Percentiles rank a stretch among this genome's conserved stretches.
Evolutionary conservation across 2,329 filamentous ascomycete species (phyloP).

Genomic region (Neonectria neomacrospora): DNA sequence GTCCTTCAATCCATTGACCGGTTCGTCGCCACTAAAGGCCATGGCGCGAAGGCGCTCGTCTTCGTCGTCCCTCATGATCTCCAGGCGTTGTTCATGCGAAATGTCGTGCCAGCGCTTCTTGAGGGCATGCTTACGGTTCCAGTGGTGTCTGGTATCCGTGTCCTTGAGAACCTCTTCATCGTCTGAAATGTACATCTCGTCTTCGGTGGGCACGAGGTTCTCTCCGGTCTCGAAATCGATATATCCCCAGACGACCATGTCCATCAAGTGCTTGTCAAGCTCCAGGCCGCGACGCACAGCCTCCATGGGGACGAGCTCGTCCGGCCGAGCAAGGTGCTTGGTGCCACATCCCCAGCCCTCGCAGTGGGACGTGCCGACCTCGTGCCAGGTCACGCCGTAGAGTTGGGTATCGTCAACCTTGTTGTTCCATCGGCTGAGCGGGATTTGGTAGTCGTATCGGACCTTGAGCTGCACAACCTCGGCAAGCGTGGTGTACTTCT

Average conservation of each 20-base stretch:
- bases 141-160: conserved; percentile 52
- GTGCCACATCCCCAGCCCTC: conserved; percentile 67
- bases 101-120: conserved; percentile 58
- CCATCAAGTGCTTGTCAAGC: conserved; percentile 63
- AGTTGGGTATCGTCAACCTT: conserved; percentile 45
- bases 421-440: conserved; percentile 43
- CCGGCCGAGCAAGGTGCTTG: conserved; percentile 63
- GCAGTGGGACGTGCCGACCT: conserved; percentile 63
- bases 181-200: conserved; percentile 64
- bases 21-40: conserved; percentile 46
- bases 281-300: conserved; percentile 61
- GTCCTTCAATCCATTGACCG: conserved; percentile 33
- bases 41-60: conserved; percentile 50
- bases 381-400: conserved; percentile 61
- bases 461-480: conserved; percentile 69
- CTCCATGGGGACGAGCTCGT: conserved; percentile 70
- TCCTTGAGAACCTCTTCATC: conserved; percentile 51
- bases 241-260: conserved; percentile 73
- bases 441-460: conserved; percentile 64
- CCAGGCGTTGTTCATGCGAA: conserved; percentile 49
- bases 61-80: conserved; percentile 52
- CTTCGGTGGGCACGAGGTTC: conserved; percentile 61
- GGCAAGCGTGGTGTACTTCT: conserved; percentile 58
- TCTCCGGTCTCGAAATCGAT: conserved; percentile 63
- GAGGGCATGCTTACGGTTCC: conserved; percentile 57